These are phyloP conservation scores for Rhododendron griersonianum DNA, from an alignment of 148 eudicot genomes.

Conservation along the genomic window DNA sequence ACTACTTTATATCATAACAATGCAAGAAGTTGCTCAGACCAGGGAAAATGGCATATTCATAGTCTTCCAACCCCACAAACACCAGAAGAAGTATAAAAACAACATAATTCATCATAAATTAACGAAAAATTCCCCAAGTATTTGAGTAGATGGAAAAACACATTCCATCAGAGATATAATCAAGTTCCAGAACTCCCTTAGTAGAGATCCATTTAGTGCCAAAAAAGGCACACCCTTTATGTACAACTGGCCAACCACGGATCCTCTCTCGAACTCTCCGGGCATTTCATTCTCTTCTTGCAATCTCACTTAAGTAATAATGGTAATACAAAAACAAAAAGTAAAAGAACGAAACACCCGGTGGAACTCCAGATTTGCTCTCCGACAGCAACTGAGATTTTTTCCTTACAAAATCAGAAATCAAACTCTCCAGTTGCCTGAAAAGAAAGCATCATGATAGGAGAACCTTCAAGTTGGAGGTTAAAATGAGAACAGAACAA, in stretches of 20 bases:
- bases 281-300: constrained; percentile 12
- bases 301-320: constrained; percentile 13
- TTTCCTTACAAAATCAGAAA: constrained; percentile 42
- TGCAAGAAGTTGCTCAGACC: not conserved
- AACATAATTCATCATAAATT: not conserved
- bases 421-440: constrained; percentile 97
- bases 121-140: constrained; percentile 7
- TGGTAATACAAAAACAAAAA: not conserved
- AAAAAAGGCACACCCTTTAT: constrained; percentile 34
- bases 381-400: constrained; percentile 7
- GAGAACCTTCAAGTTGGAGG: not conserved
- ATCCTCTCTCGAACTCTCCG: constrained; percentile 17
- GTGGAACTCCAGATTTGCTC: constrained; percentile 6
- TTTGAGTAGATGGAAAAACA: not conserved
- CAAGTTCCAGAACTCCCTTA: not conserved
- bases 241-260: constrained; percentile 38
- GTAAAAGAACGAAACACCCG: not conserved
- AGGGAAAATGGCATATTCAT: not conserved
- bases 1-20: not conserved
- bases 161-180: not conserved
- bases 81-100: not conserved
- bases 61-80: not conserved
- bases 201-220: constrained; percentile 33
- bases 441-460: constrained; percentile 14
- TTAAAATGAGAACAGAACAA: not conserved